Evolutionary conservation across 805 yeast genomes (phyloP).

Genomic region (Metschnikowia aberdeeniae): DNA sequence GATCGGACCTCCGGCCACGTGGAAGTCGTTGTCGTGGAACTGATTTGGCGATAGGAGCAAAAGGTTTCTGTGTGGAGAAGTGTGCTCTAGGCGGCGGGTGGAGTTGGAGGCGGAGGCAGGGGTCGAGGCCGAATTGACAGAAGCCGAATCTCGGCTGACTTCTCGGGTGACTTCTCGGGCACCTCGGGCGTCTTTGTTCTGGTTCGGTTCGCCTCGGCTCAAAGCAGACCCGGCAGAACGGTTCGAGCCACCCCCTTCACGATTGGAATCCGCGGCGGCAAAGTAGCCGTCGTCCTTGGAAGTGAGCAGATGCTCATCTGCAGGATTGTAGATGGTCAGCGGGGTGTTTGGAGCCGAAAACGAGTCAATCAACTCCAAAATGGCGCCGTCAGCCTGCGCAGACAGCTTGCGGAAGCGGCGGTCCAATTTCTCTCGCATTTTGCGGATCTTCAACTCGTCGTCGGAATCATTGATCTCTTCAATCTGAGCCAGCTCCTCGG

Average conservation of each 20-base stretch:
- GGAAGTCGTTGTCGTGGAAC: slow-evolving; percentile 31
- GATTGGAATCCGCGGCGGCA: not conserved
- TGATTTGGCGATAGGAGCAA: slow-evolving; percentile 39
- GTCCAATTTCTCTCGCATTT: slow-evolving; percentile 14
- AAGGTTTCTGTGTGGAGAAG: slow-evolving; percentile 25
- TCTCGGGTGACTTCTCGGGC: too few relatives aligned
- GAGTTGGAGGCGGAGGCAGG: not conserved
- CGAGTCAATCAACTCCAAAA: slow-evolving; percentile 20
- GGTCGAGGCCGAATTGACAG: not conserved
- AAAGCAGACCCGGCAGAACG: too few relatives aligned
- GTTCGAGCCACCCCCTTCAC: too few relatives aligned
- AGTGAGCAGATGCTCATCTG: not conserved
- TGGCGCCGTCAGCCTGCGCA: slow-evolving; percentile 16
- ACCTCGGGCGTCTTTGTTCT: not conserved
- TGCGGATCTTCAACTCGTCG: slow-evolving; percentile 26
- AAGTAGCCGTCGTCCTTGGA: not conserved
- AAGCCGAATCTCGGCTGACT: too few relatives aligned
- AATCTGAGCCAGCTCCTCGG: slow-evolving; percentile 21
- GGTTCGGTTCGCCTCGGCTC: too few relatives aligned
- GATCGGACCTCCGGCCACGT: slow-evolving; percentile 17
- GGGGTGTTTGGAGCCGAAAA: slow-evolving; percentile 20
- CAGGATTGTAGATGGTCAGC: slow-evolving; percentile 9
- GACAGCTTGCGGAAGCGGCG: slow-evolving; percentile 11
- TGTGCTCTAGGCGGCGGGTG: slow-evolving; percentile 4
- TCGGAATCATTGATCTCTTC: slow-evolving; percentile 42